phyloP scores from a whole-genome alignment of 73 alveolate species.

The Paramecium primaurelia region DNA sequence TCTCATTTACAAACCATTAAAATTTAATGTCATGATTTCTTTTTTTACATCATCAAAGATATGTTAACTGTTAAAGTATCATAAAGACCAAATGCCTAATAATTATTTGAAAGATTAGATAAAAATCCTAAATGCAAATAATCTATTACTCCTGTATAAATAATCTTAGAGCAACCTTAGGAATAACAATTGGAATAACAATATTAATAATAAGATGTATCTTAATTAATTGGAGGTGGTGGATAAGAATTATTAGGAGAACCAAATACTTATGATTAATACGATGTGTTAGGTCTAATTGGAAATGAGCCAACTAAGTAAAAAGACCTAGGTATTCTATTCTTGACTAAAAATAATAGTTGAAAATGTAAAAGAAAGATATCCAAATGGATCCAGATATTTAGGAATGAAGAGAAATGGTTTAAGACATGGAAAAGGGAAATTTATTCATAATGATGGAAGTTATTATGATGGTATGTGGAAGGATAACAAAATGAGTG shows the following conservation, averaged over 20 bases:
- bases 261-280: neutral
- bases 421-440: slow-evolving; percentile 50
- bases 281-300: neutral
- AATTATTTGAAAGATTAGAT: slow-evolving; percentile 9
- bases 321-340: neutral
- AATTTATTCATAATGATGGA: slow-evolving; percentile 17
- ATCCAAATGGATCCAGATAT: slow-evolving; percentile 45
- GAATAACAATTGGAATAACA: neutral
- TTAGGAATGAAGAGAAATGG: slow-evolving; percentile 34
- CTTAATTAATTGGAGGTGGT: neutral
- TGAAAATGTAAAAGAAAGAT: slow-evolving; percentile 35
- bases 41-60: slow-evolving; percentile 36
- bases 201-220: neutral
- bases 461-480: slow-evolving; percentile 45
- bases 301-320: neutral
- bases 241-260: neutral
- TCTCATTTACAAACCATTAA: slow-evolving; percentile 26
- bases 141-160: neutral
- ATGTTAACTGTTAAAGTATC: slow-evolving; percentile 54
- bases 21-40: slow-evolving; percentile 33
- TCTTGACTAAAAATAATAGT: neutral
- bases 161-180: neutral
- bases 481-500: slow-evolving; percentile 45
- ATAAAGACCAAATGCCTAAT: slow-evolving; percentile 13
- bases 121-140: slow-evolving; percentile 45